These are phyloP conservation scores for Claviceps purpurea DNA, from an alignment of 2,329 filamentous ascomycete species.

Conservation along the genomic window DNA sequence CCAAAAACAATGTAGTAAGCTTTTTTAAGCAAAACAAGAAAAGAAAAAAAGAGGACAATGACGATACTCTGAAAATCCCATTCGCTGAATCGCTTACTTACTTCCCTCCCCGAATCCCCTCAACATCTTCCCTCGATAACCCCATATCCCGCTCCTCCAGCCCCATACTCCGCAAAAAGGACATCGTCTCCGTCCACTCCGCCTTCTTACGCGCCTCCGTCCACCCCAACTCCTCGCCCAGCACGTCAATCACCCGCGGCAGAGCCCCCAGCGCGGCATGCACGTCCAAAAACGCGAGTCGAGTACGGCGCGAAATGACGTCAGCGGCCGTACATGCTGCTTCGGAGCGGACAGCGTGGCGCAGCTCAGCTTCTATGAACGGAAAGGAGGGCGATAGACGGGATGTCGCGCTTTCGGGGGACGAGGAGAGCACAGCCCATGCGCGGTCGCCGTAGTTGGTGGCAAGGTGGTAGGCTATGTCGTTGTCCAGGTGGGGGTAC, in stretches of 20 bases:
- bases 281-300: slow-evolving; percentile 64
- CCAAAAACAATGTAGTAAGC: no score
- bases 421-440: slow-evolving; percentile 50
- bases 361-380: slow-evolving; percentile 61
- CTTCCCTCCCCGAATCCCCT: no score
- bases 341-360: slow-evolving; percentile 59
- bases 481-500: slow-evolving; percentile 18
- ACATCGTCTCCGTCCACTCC: slow-evolving; percentile 39
- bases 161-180: slow-evolving; percentile 33
- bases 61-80: no score
- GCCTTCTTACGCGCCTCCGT: slow-evolving; percentile 40
- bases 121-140: slow-evolving; percentile 11
- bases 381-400: slow-evolving; percentile 55
- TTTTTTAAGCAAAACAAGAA: no score
- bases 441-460: slow-evolving; percentile 41
- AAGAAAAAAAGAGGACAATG: no score
- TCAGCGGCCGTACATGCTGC: slow-evolving; percentile 61
- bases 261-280: slow-evolving; percentile 56
- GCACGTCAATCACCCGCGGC: slow-evolving; percentile 57
- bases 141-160: slow-evolving; percentile 16
- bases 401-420: background rate
- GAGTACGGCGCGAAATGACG: slow-evolving; percentile 55
- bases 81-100: no score
- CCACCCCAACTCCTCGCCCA: slow-evolving; percentile 58
- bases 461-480: slow-evolving; percentile 29